Evolutionary conservation across 2,329 filamentous ascomycete genomes (phyloP).

Genomic region (Tolypocladium nubicola): DNA sequence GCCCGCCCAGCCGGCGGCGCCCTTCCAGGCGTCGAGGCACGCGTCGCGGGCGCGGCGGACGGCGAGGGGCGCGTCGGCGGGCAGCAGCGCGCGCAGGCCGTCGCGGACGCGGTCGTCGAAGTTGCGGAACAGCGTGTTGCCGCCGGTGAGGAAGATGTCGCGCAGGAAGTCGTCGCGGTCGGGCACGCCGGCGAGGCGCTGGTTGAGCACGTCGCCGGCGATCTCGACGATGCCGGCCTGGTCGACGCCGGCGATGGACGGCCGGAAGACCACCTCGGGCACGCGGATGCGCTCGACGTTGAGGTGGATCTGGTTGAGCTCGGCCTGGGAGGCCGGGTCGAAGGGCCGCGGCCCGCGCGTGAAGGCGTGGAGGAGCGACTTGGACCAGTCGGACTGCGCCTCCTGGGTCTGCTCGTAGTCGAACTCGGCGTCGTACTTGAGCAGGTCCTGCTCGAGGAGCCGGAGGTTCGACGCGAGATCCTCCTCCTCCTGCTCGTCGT

Average conservation of each 20-base stretch:
- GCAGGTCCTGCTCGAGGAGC: constrained; percentile 70
- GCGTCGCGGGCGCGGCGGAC: constrained; percentile 68
- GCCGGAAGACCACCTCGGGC: constrained; percentile 87
- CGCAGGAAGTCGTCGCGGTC: constrained; percentile 61
- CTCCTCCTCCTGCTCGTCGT: constrained; percentile 88
- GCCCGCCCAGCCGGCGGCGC: constrained; percentile 76
- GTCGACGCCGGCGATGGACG: constrained; percentile 81
- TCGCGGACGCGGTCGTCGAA: constrained; percentile 74
- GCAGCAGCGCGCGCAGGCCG: constrained; percentile 64
- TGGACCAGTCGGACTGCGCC: constrained; percentile 91
- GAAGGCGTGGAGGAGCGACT: constrained; percentile 83
- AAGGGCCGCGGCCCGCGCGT: constrained; percentile 79
- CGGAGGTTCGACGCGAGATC: constrained; percentile 68
- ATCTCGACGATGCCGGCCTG: constrained; percentile 93
- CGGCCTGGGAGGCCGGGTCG: constrained; percentile 64
- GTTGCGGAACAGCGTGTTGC: constrained; percentile 74
- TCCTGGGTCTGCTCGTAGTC: constrained; percentile 87
- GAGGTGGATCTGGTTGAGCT: constrained; percentile 83
- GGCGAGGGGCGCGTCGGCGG: constrained; percentile 53
- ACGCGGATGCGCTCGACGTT: constrained; percentile 95
- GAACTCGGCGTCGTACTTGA: constrained; percentile 79
- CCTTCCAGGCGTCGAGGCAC: constrained; percentile 83
- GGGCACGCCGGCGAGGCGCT: constrained; percentile 54
- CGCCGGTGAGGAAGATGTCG: constrained; percentile 92
- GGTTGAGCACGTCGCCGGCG: constrained; percentile 76